A percentile compares a stretch with the other conserved stretches of the same genome.
Conservation (phyloP, 2,329 filamentous ascomycete species). For the Colletotrichum spinosum region DNA sequence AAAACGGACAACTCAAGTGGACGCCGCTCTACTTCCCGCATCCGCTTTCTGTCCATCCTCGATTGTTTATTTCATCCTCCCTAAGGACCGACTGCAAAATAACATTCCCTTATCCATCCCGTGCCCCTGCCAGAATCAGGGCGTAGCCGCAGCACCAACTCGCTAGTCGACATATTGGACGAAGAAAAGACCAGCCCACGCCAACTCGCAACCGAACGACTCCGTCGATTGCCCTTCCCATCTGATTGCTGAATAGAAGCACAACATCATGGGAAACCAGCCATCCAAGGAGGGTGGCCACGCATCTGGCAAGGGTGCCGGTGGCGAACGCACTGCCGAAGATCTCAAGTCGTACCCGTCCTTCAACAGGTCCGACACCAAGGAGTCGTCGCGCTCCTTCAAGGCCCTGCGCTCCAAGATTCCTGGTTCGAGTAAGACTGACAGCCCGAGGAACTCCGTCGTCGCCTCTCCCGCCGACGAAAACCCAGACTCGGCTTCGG, state of each 20-base stretch:
- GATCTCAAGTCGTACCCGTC: conserved; percentile 88
- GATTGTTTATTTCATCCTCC: conserved; percentile 66
- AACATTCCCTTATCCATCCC: conserved; percentile 18
- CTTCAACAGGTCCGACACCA: conserved; percentile 91
- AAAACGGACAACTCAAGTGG: conserved; percentile 64
- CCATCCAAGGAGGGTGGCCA: conserved; percentile 70
- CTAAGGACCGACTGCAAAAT: conserved; percentile 46
- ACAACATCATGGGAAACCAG: conserved; percentile 77
- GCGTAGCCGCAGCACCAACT: conserved; percentile 39
- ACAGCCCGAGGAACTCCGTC: conserved; percentile 84
- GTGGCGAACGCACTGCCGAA: conserved; percentile 57
- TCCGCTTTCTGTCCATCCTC: conserved; percentile 60
- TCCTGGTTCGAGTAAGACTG: conserved; percentile 76
- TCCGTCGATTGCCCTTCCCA: conserved; percentile 20
- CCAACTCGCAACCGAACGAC: conserved; percentile 29
- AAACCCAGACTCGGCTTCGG: conserved; percentile 79
- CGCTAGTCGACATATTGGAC: conserved; percentile 41
- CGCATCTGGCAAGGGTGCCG: conserved; percentile 60
- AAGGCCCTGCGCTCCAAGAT: conserved; percentile 91
- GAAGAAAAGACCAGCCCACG: conserved; percentile 34
- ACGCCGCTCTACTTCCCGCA: conserved; percentile 56
- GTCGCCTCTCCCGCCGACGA: conserved; percentile 77
- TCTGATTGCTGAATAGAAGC: conserved; percentile 12
- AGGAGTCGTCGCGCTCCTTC: conserved; percentile 90
- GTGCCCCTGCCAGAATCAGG: conserved; percentile 27